Conservation (phyloP, 495 filamentous ascomycete species). For the Podospora didyma region DNA sequence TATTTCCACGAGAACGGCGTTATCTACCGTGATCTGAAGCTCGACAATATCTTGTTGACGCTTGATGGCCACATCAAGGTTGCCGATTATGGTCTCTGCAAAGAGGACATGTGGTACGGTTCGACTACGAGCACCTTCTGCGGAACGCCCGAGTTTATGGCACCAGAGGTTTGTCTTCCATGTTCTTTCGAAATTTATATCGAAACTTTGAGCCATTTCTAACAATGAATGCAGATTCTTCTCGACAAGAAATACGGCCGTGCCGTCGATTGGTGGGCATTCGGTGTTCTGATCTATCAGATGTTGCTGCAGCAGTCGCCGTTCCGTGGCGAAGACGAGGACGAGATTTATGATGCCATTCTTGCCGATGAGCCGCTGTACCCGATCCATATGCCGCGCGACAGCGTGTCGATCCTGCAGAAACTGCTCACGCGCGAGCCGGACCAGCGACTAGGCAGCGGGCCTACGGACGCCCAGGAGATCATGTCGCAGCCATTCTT, state of each 20-base stretch:
- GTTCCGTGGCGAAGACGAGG: constrained; percentile 98
- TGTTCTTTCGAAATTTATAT: too few species aligned
- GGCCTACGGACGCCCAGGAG: constrained; percentile 96
- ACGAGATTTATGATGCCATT: constrained; percentile 99
- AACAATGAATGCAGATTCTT: constrained; percentile 62
- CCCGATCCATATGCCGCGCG: constrained; percentile 97
- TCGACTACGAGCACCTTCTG: constrained; percentile 97
- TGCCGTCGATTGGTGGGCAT: constrained; percentile 99
- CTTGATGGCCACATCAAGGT: constrained; percentile 98
- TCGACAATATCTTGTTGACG: constrained; percentile 96
- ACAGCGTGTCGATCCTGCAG: constrained; percentile 95
- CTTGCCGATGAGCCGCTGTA: constrained; percentile 97
- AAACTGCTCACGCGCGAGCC: constrained; percentile 96
- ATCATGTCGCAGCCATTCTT: constrained; percentile 99
- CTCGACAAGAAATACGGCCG: constrained; percentile 98
- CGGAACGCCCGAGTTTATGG: constrained; percentile 99
- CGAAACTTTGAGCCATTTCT: too few species aligned
- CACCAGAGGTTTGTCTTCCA: constrained; percentile 71
- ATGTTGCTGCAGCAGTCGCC: constrained; percentile 99
- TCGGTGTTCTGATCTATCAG: constrained; percentile 98
- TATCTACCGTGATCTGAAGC: constrained; percentile 98
- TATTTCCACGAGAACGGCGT: constrained; percentile 99
- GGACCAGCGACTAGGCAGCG: constrained; percentile 84
- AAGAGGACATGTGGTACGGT: constrained; percentile 99
- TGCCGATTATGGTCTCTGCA: constrained; percentile 97